Evolutionary conservation across 495 filamentous ascomycete genomes (phyloP), one percentile per base, ranked within the genome.

Genomic region (Tuber brumale): DNA sequence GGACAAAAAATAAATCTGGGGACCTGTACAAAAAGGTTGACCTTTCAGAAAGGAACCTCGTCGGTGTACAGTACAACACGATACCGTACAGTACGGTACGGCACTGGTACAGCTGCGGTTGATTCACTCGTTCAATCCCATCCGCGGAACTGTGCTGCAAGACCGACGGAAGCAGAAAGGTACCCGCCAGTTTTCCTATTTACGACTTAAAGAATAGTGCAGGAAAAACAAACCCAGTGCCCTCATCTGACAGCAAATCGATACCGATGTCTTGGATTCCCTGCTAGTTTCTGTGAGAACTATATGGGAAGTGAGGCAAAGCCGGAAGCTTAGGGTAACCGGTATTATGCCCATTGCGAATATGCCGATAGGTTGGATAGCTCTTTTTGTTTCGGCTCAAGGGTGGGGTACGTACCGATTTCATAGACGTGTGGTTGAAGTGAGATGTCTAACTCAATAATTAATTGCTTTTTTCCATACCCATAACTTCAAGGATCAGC

Each of bases 381-480:
- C n/a, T 31, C 75, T 75, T 71, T 79, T 79, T 79, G 78, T 80
- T 80, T 76, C 66, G 77, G 78, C 73, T 79, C 72, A 71, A 76
- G 74, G 66, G 71, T 44, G 77, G 77, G 66, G 77, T 79, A 80
- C 70, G 70, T 72, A 80, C 76, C 70, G 75, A 79, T 71, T n/a
- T 51, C 46, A 51, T 70, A 79, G 77, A 77, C 57, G 72, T 79
- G 78, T 72, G 70, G 78, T 79, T 75, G 78, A 78, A 70, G 72
- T 21, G 69, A 57, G 51, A 78, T 61, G 74, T 76, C 76, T 72
- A 31, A 31, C 76, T 70, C 74, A 76, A 76, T 66, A 74, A 70
- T 46, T 73, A 75, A 42, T 73, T 76, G 74, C 61, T 79, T 79
- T 75, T 79, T 76, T 72, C 57, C 31, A 39, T 75, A 78, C 75